phyloP scores from a whole-genome alignment of 2,329 filamentous ascomycete species.

The Scytalidium sp. region DNA sequence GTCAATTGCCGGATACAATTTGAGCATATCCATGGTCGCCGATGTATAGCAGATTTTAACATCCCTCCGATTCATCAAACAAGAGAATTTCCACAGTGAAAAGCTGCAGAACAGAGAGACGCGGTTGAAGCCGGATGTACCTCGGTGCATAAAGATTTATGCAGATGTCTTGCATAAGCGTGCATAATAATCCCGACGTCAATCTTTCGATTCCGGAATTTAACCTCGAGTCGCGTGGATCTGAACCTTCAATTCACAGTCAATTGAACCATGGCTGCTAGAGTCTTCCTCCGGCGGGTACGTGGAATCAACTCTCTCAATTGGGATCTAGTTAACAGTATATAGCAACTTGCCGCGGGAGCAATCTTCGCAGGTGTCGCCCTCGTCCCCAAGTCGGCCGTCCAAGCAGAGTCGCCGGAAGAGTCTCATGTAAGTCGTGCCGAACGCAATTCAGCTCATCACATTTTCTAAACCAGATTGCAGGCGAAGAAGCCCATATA shows the following conservation, averaged over 20 bases:
- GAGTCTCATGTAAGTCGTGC: constrained; percentile 17
- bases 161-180: constrained; percentile 8
- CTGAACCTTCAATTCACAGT: constrained; percentile 17
- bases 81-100: background rate
- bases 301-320: constrained; percentile 18
- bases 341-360: constrained; percentile 43
- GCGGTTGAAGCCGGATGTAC: background rate
- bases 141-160: constrained; percentile 11
- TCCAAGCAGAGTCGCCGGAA: constrained; percentile 44
- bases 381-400: constrained; percentile 41
- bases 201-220: background rate
- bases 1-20: constrained; percentile 38
- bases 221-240: constrained; percentile 5
- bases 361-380: constrained; percentile 38
- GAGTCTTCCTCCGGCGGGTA: constrained; percentile 50
- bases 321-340: constrained; percentile 14
- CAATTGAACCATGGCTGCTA: constrained; percentile 46
- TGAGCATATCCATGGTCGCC: constrained; percentile 48
- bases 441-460: background rate
- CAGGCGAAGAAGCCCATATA: constrained; percentile 73
- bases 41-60: constrained; percentile 23
- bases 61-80: constrained; percentile 12
- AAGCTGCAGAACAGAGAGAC: background rate
- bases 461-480: constrained; percentile 6
- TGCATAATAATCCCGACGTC: constrained; percentile 17